Conservation (phyloP, 768 basidiomycete genomes). For the Mycena filopes region DNA sequence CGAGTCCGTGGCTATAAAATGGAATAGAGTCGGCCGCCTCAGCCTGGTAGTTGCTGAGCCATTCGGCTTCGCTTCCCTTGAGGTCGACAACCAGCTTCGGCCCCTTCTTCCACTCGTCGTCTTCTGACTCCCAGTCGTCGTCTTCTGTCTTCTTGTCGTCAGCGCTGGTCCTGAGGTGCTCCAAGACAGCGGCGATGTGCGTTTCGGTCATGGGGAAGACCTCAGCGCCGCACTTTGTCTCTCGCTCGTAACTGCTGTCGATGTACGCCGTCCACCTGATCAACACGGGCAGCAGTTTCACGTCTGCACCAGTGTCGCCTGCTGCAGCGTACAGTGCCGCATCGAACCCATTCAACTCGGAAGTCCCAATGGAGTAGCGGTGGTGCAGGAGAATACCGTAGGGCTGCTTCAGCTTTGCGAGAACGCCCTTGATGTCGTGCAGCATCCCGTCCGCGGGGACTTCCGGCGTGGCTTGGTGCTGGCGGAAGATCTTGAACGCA, state of each 20-base stretch:
- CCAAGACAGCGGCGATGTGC: slow-evolving; percentile 31
- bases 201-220: slow-evolving; percentile 37
- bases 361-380: slow-evolving; percentile 40
- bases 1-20: slow-evolving; percentile 8
- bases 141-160: background rate
- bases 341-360: slow-evolving; percentile 38
- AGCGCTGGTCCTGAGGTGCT: background rate
- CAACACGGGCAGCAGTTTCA: slow-evolving; percentile 31
- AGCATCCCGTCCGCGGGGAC: slow-evolving; percentile 3
- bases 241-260: no score
- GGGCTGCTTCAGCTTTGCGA: slow-evolving; percentile 24
- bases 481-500: slow-evolving; percentile 45
- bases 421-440: slow-evolving; percentile 16
- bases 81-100: slow-evolving; percentile 17
- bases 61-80: slow-evolving; percentile 19
- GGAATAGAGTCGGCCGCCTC: slow-evolving; percentile 7
- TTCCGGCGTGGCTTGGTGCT: slow-evolving; percentile 12
- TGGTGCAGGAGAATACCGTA: slow-evolving; percentile 41
- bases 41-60: slow-evolving; percentile 3
- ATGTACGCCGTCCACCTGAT: slow-evolving; percentile 34
- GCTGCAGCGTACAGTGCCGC: slow-evolving; percentile 31
- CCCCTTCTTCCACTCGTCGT: background rate
- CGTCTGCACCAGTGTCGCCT: slow-evolving; percentile 11
- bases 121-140: background rate
- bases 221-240: background rate